Evolutionary conservation across 2,329 filamentous ascomycete species (phyloP).

Genomic region (Botrytis squamosa): DNA sequence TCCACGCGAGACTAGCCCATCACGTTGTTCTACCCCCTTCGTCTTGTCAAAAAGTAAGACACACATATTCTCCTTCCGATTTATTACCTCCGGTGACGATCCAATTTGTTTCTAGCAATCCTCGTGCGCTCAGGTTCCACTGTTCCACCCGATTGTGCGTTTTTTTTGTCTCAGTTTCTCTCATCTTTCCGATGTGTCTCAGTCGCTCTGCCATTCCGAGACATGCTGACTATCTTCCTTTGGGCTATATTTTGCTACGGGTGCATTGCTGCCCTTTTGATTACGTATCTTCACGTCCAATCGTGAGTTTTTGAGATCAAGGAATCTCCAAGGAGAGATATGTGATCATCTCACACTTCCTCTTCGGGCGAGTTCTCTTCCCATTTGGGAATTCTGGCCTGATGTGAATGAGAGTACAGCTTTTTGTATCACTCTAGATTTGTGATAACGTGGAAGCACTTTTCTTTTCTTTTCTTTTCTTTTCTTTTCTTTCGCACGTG

Average conservation of each 20-base stretch:
- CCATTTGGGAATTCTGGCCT: neutral
- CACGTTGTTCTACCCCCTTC: neutral
- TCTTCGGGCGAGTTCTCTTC: neutral
- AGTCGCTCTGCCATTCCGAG: slow-evolving; percentile 13
- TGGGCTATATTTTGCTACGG: neutral
- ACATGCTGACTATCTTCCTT: slow-evolving; percentile 7
- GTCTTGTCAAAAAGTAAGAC: slow-evolving; percentile 18
- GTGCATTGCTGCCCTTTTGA: neutral
- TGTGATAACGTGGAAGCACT: slow-evolving; percentile 16
- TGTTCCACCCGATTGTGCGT: slow-evolving; percentile 21
- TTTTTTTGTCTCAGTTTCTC: slow-evolving; percentile 12
- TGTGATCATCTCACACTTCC: neutral
- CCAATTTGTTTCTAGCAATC: slow-evolving; percentile 13
- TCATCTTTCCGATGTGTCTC: slow-evolving; percentile 16
- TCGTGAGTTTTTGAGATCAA: slow-evolving; percentile 5
- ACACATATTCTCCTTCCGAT: slow-evolving; percentile 22
- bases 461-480: neutral
- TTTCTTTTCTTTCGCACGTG: neutral
- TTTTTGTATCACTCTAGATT: neutral
- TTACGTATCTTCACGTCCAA: neutral
- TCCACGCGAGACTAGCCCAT: neutral
- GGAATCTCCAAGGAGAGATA: slow-evolving; percentile 8
- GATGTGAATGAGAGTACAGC: neutral
- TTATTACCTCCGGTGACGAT: slow-evolving; percentile 12
- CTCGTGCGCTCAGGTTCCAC: slow-evolving; percentile 19